Base-by-base conservation (phyloP, 1,139 yeast genomes). In the Spencermartinsiella ligniputridi region DNA sequence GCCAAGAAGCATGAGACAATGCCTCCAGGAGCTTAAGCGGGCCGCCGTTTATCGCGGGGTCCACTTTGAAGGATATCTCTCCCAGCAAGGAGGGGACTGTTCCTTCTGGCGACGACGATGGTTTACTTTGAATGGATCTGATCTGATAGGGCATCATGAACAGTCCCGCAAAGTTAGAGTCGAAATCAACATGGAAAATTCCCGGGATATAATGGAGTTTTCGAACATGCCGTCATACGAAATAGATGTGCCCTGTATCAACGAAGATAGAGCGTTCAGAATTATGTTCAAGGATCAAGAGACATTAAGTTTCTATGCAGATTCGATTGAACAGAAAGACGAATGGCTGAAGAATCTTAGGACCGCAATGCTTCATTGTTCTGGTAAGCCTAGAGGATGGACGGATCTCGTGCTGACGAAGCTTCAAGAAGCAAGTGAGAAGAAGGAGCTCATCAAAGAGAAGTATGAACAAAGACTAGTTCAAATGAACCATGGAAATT, bases 71-170 rank as follows among this genome's bases (percentile, higher is more conserved):
- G 92, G 92, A 2, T 81, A 72, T 57, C 68, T 84, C 64, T 78
- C 80, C 45, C 94, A 84, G 65, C 87, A 81, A 54, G 94, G 92
- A 16, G 92, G 92, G 0, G 94, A 84, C 64, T 79, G 87, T 58
- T 75, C 74, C 12, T 66, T 72, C 36, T 79, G 85, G 83, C 76
- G 83, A 51, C 72, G 82, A 50, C 63, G 92, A 40, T 83, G 71
- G 68, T 84, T 79, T 68, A 76, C 74, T 54, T 71, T 84, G 24
- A 59, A 69, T 33, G 86, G 83, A 1, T 70, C 74, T 19, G 75
- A 79, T 24, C 67, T 84, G 47, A 64, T 75, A 27, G 89, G 88
- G 0, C 83, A 79, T 57, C 81, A 82, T 54, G 87, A 81, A 53
- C 76, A 71, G 40, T 71, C 81, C 2, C 76, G 71, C 56, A 81